A percentile compares a stretch with the other conserved stretches of the same genome.
Evolutionary conservation across 164 flowering plant genomes (phyloP).

Genomic region (Saururus chinensis): DNA sequence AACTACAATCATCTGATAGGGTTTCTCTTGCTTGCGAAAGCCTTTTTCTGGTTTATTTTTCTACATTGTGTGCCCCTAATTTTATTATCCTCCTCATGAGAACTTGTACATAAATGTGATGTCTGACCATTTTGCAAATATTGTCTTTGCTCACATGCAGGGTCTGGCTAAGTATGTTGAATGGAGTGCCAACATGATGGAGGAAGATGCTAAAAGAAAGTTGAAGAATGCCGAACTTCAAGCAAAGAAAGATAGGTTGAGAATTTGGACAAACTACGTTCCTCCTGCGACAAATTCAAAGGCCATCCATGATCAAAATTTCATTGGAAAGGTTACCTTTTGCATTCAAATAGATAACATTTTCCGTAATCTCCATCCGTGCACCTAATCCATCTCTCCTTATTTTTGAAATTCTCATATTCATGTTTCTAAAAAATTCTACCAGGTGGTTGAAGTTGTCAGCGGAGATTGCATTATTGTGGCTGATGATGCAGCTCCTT

Average conservation of each 20-base stretch:
- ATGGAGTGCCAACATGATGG: constrained; percentile 97
- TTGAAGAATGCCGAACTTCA: constrained; percentile 81
- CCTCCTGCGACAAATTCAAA: constrained; percentile 87
- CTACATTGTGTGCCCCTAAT: background rate
- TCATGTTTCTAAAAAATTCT: background rate
- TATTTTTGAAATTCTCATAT: background rate
- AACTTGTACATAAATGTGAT: too few species aligned
- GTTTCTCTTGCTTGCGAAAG: too few species aligned
- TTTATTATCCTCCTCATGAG: background rate
- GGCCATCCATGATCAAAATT: constrained; percentile 91
- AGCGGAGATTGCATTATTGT: constrained; percentile 94
- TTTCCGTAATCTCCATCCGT: background rate
- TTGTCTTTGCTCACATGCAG: constrained; percentile 19
- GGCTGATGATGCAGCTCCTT: constrained; percentile 87
- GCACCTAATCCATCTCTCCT: background rate
- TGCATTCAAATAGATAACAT: background rate
- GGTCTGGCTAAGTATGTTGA: constrained; percentile 92
- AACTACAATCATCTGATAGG: too few species aligned
- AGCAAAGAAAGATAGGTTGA: constrained; percentile 68
- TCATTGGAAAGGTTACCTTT: constrained; percentile 66
- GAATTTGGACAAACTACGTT: constrained; percentile 79
- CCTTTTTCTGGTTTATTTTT: background rate
- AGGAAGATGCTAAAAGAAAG: constrained; percentile 66
- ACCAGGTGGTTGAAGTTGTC: constrained; percentile 93
- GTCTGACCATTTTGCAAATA: too few species aligned